Evolutionary conservation across 176 grass and related monocot genomes (phyloP).

Genomic region (Poa pratensis): DNA sequence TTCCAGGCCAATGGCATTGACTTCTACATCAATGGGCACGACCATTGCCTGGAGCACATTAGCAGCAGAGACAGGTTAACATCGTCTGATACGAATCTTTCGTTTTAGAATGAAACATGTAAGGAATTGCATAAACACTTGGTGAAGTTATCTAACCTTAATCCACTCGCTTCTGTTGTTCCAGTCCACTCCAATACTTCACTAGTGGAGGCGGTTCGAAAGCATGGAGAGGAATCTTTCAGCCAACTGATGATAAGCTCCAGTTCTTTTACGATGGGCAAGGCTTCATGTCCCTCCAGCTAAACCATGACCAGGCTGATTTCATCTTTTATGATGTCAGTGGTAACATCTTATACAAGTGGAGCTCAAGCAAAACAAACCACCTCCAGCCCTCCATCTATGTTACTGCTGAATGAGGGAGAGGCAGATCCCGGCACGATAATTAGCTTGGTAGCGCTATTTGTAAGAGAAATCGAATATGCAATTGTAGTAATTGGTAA

Average conservation of each 20-base stretch:
- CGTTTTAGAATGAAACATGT: not conserved
- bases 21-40: conserved; percentile 90
- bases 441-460: conserved; percentile 32
- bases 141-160: conserved; percentile 22
- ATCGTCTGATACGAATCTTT: not conserved
- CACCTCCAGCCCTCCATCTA: conserved; percentile 22
- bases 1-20: conserved; percentile 56
- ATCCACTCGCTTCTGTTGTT: conserved; percentile 15
- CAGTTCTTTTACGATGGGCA: conserved; percentile 88
- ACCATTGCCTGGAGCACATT: conserved; percentile 93
- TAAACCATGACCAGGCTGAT: conserved; percentile 48
- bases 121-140: not conserved
- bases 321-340: conserved; percentile 71
- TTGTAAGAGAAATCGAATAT: conserved; percentile 39
- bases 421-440: not conserved
- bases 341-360: conserved; percentile 64
- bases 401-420: conserved; percentile 40
- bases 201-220: conserved; percentile 87
- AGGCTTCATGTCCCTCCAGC: conserved; percentile 87
- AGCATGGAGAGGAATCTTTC: conserved; percentile 77
- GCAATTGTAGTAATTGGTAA: not conserved
- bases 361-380: conserved; percentile 55
- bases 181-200: conserved; percentile 82
- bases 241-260: conserved; percentile 68
- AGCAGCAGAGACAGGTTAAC: conserved; percentile 82